Conservation (phyloP, 495 filamentous ascomycete genomes). For the Tuber brumale region DNA sequence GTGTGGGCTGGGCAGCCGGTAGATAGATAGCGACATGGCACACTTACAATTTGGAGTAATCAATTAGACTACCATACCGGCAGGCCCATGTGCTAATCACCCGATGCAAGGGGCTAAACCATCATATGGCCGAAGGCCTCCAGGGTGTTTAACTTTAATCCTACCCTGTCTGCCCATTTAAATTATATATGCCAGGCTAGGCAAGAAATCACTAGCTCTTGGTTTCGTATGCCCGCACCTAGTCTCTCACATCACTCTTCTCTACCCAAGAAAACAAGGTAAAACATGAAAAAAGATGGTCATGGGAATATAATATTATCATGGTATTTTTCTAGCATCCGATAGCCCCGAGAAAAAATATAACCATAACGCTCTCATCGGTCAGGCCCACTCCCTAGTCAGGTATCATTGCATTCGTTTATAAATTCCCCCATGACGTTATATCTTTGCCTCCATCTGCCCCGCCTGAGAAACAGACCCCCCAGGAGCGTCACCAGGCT, state of each 20-base stretch:
- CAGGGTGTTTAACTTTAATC: not conserved
- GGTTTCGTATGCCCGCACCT: not conserved
- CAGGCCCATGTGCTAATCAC: not conserved
- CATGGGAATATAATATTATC: not conserved
- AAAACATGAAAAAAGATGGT: not conserved
- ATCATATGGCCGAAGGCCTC: not conserved
- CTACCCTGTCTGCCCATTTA: not conserved
- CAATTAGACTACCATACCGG: not conserved
- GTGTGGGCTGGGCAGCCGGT: not conserved
- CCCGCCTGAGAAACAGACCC: conserved; percentile 20
- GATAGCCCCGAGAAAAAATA: not conserved
- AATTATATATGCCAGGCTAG: not conserved
- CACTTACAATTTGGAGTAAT: not conserved
- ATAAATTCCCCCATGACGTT: not conserved
- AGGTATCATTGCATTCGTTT: not conserved
- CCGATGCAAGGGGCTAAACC: not conserved
- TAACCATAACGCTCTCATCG: not conserved
- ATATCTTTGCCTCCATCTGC: conserved; percentile 15
- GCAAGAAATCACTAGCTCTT: not conserved
- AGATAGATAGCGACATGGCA: not conserved
- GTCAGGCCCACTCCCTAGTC: not conserved
- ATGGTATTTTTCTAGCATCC: not conserved
- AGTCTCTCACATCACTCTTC: not conserved
- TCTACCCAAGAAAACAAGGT: not conserved
- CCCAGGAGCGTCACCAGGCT: not conserved